Percentiles rank a stretch among this genome's conserved stretches.
Evolutionary conservation across 1,284 basidiomycete species (phyloP).

Genomic region (Rhodotorula glutinis): DNA sequence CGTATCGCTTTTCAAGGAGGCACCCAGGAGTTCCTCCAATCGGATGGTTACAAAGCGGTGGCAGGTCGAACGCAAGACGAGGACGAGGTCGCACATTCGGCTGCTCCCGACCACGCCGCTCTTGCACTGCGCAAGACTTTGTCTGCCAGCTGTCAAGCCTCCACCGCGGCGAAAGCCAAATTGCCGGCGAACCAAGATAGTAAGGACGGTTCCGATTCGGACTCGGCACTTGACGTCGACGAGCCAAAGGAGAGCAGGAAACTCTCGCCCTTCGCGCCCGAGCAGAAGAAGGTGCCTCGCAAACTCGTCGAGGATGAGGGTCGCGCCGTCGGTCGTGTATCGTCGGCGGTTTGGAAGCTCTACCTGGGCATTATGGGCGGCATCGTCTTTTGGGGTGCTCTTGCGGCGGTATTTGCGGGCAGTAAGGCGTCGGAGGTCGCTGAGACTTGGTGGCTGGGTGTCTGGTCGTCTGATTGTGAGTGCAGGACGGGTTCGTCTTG

Average conservation of each 20-base stretch:
- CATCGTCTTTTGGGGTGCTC: conserved; percentile 67
- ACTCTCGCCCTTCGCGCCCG: background rate
- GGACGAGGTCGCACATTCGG: conserved; percentile 1
- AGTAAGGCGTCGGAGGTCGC: conserved; percentile 70
- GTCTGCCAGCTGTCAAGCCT: no score
- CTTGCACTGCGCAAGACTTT: no score
- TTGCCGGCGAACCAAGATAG: conserved; percentile 28
- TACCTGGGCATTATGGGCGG: conserved; percentile 58
- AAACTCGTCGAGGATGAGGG: conserved; percentile 89
- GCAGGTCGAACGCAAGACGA: conserved; percentile 34
- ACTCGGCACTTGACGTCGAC: conserved; percentile 30
- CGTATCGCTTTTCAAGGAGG: conserved; percentile 71
- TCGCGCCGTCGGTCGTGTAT: conserved; percentile 77
- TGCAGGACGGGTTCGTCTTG: no score
- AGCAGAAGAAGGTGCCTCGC: conserved; percentile 60
- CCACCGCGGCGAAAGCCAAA: no score
- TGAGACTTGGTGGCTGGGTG: conserved; percentile 39
- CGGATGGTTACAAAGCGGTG: conserved; percentile 47
- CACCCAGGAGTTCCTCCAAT: conserved; percentile 61
- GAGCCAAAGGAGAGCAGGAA: conserved; percentile 45
- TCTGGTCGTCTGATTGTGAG: conserved; percentile 35
- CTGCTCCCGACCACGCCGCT: no score
- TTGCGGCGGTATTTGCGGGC: conserved; percentile 59
- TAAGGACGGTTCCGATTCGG: conserved; percentile 29
- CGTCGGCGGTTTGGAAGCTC: conserved; percentile 70